A percentile compares a stretch with the other conserved stretches of the same genome.
Conservation (phyloP, 1,284 basidiomycete species). For the Tremellales sp. region DNA sequence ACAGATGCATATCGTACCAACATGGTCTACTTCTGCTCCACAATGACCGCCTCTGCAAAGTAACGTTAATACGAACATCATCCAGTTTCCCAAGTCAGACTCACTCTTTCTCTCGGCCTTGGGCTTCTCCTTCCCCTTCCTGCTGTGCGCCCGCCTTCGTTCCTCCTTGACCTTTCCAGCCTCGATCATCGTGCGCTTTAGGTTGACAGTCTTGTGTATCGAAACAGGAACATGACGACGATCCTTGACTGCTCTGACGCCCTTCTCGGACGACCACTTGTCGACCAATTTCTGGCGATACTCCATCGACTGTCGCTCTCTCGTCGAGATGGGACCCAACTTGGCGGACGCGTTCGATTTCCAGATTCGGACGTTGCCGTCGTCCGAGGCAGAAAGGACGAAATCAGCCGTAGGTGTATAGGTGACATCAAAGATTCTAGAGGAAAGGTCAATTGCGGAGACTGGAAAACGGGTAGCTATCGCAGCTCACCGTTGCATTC, state of each 20-base stretch:
- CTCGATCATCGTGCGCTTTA: conserved; percentile 92
- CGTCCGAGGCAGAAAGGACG: conserved; percentile 90
- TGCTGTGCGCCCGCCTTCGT: conserved; percentile 78
- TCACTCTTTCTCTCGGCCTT: conserved; percentile 80
- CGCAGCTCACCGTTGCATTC: conserved; percentile 82
- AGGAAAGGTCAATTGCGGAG: conserved; percentile 1
- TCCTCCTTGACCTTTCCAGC: conserved; percentile 89
- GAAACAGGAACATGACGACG: conserved; percentile 83
- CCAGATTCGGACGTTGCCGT: conserved; percentile 96
- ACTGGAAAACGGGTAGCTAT: not conserved
- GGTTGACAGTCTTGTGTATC: conserved; percentile 78
- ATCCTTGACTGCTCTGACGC: conserved; percentile 79
- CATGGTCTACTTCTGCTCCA: conserved; percentile 70
- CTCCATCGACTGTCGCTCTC: conserved; percentile 87
- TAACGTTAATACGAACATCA: conserved; percentile 6
- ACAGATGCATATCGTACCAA: no score
- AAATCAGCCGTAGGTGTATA: conserved; percentile 91
- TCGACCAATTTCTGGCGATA: conserved; percentile 85
- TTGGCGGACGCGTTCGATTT: conserved; percentile 91
- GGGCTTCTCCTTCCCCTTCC: conserved; percentile 80
- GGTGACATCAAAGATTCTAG: conserved; percentile 53
- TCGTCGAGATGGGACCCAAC: conserved; percentile 83
- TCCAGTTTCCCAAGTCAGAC: conserved; percentile 13
- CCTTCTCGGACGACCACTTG: conserved; percentile 79
- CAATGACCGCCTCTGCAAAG: conserved; percentile 61